phyloP scores from a whole-genome alignment of 106 monocot species.

The Platanthera zijinensis region DNA sequence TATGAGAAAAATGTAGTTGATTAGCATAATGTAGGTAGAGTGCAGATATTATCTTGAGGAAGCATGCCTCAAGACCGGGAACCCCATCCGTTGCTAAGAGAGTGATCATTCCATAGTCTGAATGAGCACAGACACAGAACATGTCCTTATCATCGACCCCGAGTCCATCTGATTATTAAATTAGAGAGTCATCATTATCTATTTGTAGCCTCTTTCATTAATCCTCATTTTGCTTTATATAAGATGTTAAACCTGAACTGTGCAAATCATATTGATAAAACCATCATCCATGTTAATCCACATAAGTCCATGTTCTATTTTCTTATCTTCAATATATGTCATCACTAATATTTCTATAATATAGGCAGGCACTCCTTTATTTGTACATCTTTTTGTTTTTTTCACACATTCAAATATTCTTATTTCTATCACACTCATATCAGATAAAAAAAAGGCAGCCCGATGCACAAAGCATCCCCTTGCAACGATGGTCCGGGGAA shows the following conservation, averaged over 20 bases:
- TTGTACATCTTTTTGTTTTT: too few species aligned
- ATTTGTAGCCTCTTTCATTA: constrained; percentile 1
- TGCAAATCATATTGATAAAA: too few species aligned
- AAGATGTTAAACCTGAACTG: too few species aligned
- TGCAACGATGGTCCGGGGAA: too few species aligned
- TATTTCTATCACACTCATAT: too few species aligned
- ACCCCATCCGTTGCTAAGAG: constrained; percentile 73
- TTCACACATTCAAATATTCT: too few species aligned
- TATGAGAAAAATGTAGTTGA: not conserved
- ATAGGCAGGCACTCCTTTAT: too few species aligned
- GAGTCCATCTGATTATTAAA: constrained; percentile 28
- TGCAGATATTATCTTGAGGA: not conserved
- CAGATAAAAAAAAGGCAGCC: too few species aligned
- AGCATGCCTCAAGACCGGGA: constrained; percentile 74
- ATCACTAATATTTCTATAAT: too few species aligned
- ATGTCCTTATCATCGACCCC: constrained; percentile 20
- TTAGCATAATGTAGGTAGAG: not conserved
- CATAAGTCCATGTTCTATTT: not conserved
- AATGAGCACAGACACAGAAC: constrained; percentile 78
- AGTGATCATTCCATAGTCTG: constrained; percentile 95
- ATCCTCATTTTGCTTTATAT: too few species aligned
- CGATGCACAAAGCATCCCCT: too few species aligned
- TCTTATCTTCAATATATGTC: constrained; percentile 1
- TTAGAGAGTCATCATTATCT: not conserved
- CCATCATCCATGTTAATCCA: too few species aligned